phyloP scores from a whole-genome alignment of 345 rosid genomes.

The Brassica carinata region DNA sequence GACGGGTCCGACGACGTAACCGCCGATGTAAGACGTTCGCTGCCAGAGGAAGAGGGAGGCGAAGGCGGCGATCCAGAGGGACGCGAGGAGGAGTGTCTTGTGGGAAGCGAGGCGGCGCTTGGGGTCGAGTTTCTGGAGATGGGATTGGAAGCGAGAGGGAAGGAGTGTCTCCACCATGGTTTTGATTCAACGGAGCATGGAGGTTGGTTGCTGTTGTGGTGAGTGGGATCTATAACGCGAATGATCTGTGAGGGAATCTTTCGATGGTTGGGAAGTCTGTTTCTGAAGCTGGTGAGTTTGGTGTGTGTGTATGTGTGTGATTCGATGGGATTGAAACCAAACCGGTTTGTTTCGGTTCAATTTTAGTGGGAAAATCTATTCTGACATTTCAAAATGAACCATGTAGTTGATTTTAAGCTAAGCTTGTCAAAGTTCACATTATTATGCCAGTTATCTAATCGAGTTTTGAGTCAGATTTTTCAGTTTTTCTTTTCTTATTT shows the following conservation, averaged over 20 bases:
- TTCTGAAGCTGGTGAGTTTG: constrained; percentile 38
- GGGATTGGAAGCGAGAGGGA: constrained; percentile 52
- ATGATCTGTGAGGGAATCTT: constrained; percentile 19
- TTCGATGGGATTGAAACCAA: constrained; percentile 6
- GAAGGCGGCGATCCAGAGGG: constrained; percentile 84
- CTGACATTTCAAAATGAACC: not conserved
- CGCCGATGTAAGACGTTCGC: constrained; percentile 40
- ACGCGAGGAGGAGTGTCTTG: constrained; percentile 73
- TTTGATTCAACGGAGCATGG: constrained; percentile 9
- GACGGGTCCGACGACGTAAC: constrained; percentile 24
- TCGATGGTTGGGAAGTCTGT: constrained; percentile 28
- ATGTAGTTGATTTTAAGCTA: too few relatives aligned
- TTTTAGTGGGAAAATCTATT: not conserved
- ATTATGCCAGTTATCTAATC: too few relatives aligned
- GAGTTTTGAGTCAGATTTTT: too few relatives aligned
- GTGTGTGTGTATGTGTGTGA: not conserved
- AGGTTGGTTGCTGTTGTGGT: not conserved
- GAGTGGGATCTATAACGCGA: constrained; percentile 23
- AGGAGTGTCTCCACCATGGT: constrained; percentile 63
- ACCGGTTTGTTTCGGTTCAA: constrained; percentile 20
- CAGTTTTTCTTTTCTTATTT: too few relatives aligned
- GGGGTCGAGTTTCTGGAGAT: constrained; percentile 54
- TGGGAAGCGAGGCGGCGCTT: constrained; percentile 68
- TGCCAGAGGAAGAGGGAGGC: constrained; percentile 84
- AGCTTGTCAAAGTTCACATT: too few relatives aligned